A percentile compares a stretch with the other conserved stretches of the same genome.
These are phyloP conservation scores for Yamadazyma taylorii DNA, from an alignment of 1,139 yeast species.

Conservation along the genomic window DNA sequence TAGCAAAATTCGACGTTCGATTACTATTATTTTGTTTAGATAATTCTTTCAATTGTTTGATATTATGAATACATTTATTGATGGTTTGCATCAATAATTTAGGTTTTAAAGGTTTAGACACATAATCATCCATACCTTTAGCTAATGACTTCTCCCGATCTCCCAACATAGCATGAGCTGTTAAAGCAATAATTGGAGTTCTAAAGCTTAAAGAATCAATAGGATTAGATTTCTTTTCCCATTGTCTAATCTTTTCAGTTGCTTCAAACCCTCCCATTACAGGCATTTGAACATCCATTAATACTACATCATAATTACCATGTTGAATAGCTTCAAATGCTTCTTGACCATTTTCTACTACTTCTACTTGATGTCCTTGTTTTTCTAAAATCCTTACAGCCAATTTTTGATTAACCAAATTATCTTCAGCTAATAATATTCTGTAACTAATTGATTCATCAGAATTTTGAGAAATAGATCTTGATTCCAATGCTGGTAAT, in stretches of 20 bases:
- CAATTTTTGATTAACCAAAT: slow-evolving; percentile 80
- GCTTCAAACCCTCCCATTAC: slow-evolving; percentile 95
- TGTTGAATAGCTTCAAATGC: slow-evolving; percentile 77
- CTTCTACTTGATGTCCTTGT: slow-evolving; percentile 79
- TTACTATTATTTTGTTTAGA: slow-evolving; percentile 50
- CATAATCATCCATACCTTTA: slow-evolving; percentile 89
- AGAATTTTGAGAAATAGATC: slow-evolving; percentile 76
- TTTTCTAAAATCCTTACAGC: slow-evolving; percentile 82
- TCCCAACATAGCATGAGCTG: slow-evolving; percentile 92
- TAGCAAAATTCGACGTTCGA: slow-evolving; percentile 49
- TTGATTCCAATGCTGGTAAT: slow-evolving; percentile 79
- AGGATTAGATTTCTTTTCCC: slow-evolving; percentile 83
- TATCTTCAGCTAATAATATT: slow-evolving; percentile 82
- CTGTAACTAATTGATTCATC: slow-evolving; percentile 77
- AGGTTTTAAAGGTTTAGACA: slow-evolving; percentile 84
- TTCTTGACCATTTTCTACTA: slow-evolving; percentile 82
- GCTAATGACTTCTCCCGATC: slow-evolving; percentile 83
- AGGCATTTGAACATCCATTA: slow-evolving; percentile 96
- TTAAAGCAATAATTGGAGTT: slow-evolving; percentile 83
- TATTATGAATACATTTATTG: slow-evolving; percentile 75
- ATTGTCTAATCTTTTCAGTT: slow-evolving; percentile 78
- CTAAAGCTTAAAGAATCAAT: slow-evolving; percentile 63
- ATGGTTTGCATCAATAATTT: slow-evolving; percentile 80
- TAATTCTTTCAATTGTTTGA: slow-evolving; percentile 56
- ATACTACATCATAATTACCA: slow-evolving; percentile 69